Percentiles rank a stretch among this genome's conserved stretches.
Evolutionary conservation across 2,329 filamentous ascomycete species (phyloP).

Genomic region (Plectosphaerella plurivora): DNA sequence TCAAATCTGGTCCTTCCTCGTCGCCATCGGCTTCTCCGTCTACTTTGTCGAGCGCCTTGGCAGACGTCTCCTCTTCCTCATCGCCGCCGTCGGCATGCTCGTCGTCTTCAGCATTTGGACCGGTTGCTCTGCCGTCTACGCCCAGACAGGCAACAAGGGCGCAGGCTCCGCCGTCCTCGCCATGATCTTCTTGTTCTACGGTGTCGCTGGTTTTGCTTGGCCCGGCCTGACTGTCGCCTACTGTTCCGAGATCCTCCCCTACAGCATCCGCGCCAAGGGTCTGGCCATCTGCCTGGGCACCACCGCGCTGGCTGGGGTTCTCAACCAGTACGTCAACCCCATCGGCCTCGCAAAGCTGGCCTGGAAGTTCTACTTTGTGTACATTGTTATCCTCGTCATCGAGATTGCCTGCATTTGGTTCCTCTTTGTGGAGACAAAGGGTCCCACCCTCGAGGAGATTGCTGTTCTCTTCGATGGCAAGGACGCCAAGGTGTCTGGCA

Average conservation of each 20-base stretch:
- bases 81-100: conserved; percentile 17
- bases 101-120: conserved; percentile 20
- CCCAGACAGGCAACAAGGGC: conserved; percentile 67
- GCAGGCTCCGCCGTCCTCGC: conserved; percentile 62
- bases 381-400: conserved; percentile 34
- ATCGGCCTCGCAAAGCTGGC: conserved; percentile 33
- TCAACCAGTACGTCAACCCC: conserved; percentile 34
- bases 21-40: conserved; percentile 16
- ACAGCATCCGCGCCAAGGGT: conserved; percentile 11
- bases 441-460: conserved; percentile 46
- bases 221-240: conserved; percentile 38
- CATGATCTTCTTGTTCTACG: conserved; percentile 12
- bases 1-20: conserved; percentile 19
- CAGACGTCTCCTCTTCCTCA: conserved; percentile 14
- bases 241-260: conserved; percentile 13
- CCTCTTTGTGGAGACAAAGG: conserved; percentile 40
- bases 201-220: conserved; percentile 35
- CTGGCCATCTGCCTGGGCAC: conserved; percentile 11
- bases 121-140: not conserved
- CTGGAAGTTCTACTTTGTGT: conserved; percentile 39
- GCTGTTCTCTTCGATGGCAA: not conserved
- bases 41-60: conserved; percentile 24
- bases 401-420: conserved; percentile 35
- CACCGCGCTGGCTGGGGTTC: conserved; percentile 16
- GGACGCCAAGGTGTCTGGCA: no score